These are phyloP conservation scores for Gryganskiella cystojenkinii DNA, from an alignment of 192 early-diverging fungal genomes.

Conservation along the genomic window DNA sequence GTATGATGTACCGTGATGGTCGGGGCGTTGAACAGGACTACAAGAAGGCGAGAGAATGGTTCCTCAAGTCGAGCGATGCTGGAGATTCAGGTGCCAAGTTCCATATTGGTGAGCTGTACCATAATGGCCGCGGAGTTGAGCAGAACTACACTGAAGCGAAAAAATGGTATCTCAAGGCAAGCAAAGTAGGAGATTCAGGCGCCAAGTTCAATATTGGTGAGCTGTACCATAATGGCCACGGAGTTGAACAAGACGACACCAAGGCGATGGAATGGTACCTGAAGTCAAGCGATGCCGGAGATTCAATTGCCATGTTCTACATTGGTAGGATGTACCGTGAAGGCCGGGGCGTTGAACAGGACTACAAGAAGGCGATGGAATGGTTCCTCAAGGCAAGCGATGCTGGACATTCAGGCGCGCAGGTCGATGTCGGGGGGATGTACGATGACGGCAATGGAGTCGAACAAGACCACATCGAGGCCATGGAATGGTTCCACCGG, in stretches of 20 bases:
- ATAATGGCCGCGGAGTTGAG: slow-evolving; percentile 29
- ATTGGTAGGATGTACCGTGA: no score
- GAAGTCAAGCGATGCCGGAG: not conserved
- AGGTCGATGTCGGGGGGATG: slow-evolving; percentile 46
- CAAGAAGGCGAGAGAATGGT: slow-evolving; percentile 2
- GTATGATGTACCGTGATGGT: slow-evolving; percentile 49
- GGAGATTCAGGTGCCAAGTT: slow-evolving; percentile 35
- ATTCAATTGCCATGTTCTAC: not conserved
- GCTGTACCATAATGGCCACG: slow-evolving; percentile 5
- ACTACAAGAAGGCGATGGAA: slow-evolving; percentile 34
- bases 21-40: slow-evolving; percentile 12
- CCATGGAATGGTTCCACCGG: slow-evolving; percentile 16
- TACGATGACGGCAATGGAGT: slow-evolving; percentile 42
- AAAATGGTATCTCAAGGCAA: slow-evolving; percentile 48
- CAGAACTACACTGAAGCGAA: slow-evolving; percentile 32
- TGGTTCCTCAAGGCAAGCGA: slow-evolving; percentile 53
- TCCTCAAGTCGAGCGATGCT: slow-evolving; percentile 35
- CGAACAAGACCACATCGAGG: slow-evolving; percentile 2
- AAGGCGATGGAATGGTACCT: slow-evolving; percentile 14
- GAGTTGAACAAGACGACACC: slow-evolving; percentile 3
- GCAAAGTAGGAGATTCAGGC: slow-evolving; percentile 25
- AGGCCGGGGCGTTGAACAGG: not conserved
- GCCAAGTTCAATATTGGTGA: slow-evolving; percentile 1
- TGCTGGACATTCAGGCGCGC: slow-evolving; percentile 42
- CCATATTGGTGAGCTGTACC: slow-evolving; percentile 49